Conservation (phyloP, 139 green algal species). For the Diplosphaera chodatii region DNA sequence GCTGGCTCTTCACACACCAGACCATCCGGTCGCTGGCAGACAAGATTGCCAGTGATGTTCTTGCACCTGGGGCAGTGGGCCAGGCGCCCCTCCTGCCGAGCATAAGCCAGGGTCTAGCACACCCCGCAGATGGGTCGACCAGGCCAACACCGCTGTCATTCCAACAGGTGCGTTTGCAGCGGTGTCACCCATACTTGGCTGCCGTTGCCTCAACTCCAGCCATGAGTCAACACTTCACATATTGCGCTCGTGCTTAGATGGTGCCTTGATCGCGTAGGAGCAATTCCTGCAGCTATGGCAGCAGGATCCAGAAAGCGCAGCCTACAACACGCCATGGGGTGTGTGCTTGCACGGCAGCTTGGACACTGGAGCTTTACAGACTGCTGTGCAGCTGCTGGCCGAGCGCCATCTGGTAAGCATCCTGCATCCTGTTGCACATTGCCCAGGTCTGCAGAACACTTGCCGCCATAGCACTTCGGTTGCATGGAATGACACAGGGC, state of each 20-base stretch:
- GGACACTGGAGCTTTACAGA: background rate
- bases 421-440: no score
- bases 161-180: background rate
- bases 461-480: background rate
- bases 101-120: background rate
- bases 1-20: constrained; percentile 11
- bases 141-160: background rate
- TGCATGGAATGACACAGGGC: background rate
- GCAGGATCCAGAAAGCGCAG: background rate
- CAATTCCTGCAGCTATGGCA: constrained; percentile 4
- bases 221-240: background rate
- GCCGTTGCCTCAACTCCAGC: no score
- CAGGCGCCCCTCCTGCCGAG: background rate
- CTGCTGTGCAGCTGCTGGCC: background rate
- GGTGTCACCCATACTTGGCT: no score
- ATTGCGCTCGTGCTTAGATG: background rate
- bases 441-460: no score
- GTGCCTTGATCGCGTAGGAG: constrained; percentile 1
- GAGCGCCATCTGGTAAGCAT: constrained; percentile 1
- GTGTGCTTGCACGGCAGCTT: background rate
- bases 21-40: constrained; percentile 14
- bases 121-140: no score
- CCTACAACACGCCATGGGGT: background rate
- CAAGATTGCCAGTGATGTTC: background rate
- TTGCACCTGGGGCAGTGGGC: no score